Base-by-base conservation (phyloP, 2,329 filamentous ascomycete genomes). In the Rutstroemia sp. region DNA sequence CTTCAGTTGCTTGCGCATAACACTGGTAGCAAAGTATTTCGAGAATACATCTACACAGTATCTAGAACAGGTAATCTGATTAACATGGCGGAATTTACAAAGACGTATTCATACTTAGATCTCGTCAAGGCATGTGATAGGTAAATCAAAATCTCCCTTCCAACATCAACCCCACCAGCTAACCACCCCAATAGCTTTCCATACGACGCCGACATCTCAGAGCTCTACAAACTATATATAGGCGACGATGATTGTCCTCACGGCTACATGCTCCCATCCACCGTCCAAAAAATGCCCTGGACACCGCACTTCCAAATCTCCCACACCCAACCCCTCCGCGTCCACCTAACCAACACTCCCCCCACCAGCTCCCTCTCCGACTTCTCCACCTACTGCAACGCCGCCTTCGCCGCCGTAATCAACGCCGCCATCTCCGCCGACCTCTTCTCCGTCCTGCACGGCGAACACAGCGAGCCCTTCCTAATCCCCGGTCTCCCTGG, bases 261-360 rank as follows among this genome's bases (percentile, higher is more conserved):
- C 56, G 78, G 78, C 61, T 78, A 77, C 68, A 69, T 81, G 49
- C 71, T 75, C 48, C 73, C 74, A 2, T 66, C 67, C 48, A 77
- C 73, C 10, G 73, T 79, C 14, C 56, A 68, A 25, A 68, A 69
- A 42, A 75, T 81, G 68, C 76, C 76, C 3, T 77, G 74, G 74
- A 74, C 75, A 0, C 1, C 67, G 0, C 57, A 66, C n/a, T 76
- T 78, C 59, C 46, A 51, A 51, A 59, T 77, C 56, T 42, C 69
- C 19, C 59, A 63, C 16, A 44, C 60, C 6, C 65, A 63, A 6
- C 66, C 59, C 12, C 67, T 61, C 14, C 63, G 58, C 5, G 69
- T 76, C 4, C 68, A 65, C 8, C 62, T 77, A 17, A 42, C 10
- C 27, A 10, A 10, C 36, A 36, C 39, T 5, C 0, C 30, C 39